Percentiles rank a stretch among this genome's conserved stretches.
These are phyloP conservation scores for Tremella mesenterica DNA, from an alignment of 768 basidiomycete genomes.

Conservation along the genomic window DNA sequence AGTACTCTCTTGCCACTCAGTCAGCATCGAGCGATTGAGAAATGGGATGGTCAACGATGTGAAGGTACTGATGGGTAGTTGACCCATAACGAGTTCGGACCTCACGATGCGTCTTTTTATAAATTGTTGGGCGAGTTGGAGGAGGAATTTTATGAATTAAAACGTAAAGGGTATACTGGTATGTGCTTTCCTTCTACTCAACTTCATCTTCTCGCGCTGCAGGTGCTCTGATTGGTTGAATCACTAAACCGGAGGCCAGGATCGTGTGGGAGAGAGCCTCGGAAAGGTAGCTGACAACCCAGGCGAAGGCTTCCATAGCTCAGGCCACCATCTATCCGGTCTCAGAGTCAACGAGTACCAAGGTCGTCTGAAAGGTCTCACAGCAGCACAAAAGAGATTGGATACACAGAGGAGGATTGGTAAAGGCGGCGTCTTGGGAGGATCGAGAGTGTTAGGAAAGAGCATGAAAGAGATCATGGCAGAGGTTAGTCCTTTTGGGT, in stretches of 20 bases:
- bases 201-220: too few relatives aligned
- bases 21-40: neutral
- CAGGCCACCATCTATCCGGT: conserved; percentile 60
- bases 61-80: conserved; percentile 50
- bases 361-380: conserved; percentile 60
- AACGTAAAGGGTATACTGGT: conserved; percentile 68
- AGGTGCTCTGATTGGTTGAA: too few relatives aligned
- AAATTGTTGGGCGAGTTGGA: conserved; percentile 54
- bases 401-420: conserved; percentile 49
- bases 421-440: conserved; percentile 56
- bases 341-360: conserved; percentile 61
- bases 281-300: conserved; percentile 2
- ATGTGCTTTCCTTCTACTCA: conserved; percentile 11
- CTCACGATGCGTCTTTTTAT: conserved; percentile 61
- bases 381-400: conserved; percentile 68
- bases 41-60: neutral
- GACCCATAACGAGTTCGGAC: conserved; percentile 78
- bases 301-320: conserved; percentile 76
- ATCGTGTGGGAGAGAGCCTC: neutral
- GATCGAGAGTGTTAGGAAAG: conserved; percentile 47
- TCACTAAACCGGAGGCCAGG: too few relatives aligned
- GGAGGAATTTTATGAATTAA: conserved; percentile 74
- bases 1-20: conserved; percentile 2
- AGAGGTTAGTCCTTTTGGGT: conserved; percentile 48
- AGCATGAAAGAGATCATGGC: conserved; percentile 66